Evolutionary conservation across 129 eudicot species (phyloP).

Genomic region (Chrysanthemum lavandulifolium): DNA sequence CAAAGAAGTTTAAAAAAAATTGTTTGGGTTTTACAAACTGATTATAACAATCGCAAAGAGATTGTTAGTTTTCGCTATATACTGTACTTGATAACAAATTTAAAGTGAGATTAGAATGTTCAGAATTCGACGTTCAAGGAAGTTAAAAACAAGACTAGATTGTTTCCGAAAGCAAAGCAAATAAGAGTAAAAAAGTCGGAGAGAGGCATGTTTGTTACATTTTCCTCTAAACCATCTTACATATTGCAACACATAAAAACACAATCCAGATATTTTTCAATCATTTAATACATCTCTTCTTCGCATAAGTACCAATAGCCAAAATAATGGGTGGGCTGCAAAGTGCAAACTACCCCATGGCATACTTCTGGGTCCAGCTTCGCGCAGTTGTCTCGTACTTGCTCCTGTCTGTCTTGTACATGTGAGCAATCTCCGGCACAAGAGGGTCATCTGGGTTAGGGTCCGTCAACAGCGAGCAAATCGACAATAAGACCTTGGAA

Average conservation of each 20-base stretch:
- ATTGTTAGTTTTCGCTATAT: no score
- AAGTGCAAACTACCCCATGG: constrained; percentile 47
- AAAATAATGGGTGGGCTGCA: not conserved
- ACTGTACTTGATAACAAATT: no score
- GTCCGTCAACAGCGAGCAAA: constrained; percentile 57
- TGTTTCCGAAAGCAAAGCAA: constrained; percentile 21
- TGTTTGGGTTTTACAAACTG: no score
- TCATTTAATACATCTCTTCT: constrained; percentile 23
- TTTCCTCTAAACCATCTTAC: constrained; percentile 34
- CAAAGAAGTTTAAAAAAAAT: no score
- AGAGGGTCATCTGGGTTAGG: constrained; percentile 68
- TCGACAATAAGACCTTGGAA: constrained; percentile 61
- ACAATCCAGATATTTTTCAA: constrained; percentile 21
- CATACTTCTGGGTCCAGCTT: constrained; percentile 74
- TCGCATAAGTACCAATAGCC: constrained; percentile 8
- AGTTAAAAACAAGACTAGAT: constrained; percentile 4
- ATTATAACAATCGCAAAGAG: no score
- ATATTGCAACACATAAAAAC: constrained; percentile 25
- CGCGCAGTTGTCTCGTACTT: constrained; percentile 67
- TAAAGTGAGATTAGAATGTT: not conserved
- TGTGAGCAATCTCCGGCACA: constrained; percentile 65
- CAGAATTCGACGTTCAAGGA: not conserved
- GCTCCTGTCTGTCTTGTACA: constrained; percentile 62
- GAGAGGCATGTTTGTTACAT: constrained; percentile 17
- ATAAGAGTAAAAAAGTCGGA: not conserved